A percentile compares a stretch with the other conserved stretches of the same genome.
These are phyloP conservation scores for Chloranthus sessilifolius DNA, from an alignment of 164 flowering plant species.

Conservation along the genomic window DNA sequence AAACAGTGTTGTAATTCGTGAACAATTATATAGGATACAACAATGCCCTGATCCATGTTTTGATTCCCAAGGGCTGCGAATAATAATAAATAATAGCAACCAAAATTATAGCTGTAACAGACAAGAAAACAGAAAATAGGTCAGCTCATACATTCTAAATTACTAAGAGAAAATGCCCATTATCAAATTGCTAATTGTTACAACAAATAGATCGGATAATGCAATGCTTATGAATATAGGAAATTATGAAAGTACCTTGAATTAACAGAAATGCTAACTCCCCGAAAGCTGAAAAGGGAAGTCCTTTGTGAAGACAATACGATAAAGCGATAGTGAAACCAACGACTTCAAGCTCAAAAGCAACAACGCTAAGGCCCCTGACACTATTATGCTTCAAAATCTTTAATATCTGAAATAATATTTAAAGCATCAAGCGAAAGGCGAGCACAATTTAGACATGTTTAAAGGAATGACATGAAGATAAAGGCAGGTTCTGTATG, in stretches of 20 bases:
- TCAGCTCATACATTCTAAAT: background rate
- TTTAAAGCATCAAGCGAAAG: background rate
- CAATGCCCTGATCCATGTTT: slow-evolving; percentile 61
- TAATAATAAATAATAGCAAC: slow-evolving; percentile 76
- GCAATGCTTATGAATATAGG: too few relatives aligned
- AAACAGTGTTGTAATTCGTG: too few relatives aligned
- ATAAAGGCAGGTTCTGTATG: too few relatives aligned
- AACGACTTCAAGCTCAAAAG: slow-evolving; percentile 94
- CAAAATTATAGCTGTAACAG: slow-evolving; percentile 64
- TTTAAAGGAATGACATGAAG: too few relatives aligned
- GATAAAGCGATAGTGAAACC: slow-evolving; percentile 91
- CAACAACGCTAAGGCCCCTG: slow-evolving; percentile 74
- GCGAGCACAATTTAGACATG: too few relatives aligned
- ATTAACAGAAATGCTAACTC: slow-evolving; percentile 77
- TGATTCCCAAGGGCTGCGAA: slow-evolving; percentile 66
- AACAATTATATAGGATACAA: slow-evolving; percentile 53
- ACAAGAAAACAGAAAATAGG: slow-evolving; percentile 15
- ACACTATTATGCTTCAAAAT: slow-evolving; percentile 74
- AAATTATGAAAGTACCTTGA: slow-evolving; percentile 58
- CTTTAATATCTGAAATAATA: slow-evolving; percentile 60
- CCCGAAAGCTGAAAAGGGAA: slow-evolving; percentile 96
- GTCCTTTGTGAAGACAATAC: slow-evolving; percentile 85
- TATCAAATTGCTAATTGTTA: too few relatives aligned
- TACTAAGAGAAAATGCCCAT: background rate
- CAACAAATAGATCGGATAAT: background rate